Evolutionary conservation across 805 yeast species (phyloP), one percentile per base, ranked within the genome.

Genomic region (Nakazawaea molendinolei): DNA sequence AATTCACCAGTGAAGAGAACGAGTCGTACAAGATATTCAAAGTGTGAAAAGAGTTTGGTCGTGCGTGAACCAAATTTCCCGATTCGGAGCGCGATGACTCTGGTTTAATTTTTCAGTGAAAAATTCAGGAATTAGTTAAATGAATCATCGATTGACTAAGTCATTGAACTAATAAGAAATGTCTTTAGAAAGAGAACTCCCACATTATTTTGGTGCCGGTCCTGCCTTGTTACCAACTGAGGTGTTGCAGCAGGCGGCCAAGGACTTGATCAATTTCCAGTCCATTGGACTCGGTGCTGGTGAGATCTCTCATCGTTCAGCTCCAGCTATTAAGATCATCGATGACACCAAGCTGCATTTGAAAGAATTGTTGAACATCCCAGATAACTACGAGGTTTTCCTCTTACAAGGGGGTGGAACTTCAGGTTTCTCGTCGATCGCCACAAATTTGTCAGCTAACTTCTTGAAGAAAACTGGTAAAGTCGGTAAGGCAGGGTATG

Each of bases 401-500:
- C 92, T 90, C 63, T 60, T 90, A 62, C 99, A 92, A 65, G 97
- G 98, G 46, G 98, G 99, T 44, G 98, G 97, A 42, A 90, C 97
- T 35, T 82, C 87, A 21, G 97, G 96, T 5, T 92, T 92, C 49
- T 84, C 97, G 3, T 77, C 95, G 5, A 69, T 86, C 32, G 86
- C 86, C 8, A 76, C 89, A 49, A 90, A 89, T 56, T 56, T 92
- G 59, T 56, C 82, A 42, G 95, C 95, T 18, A 67, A 81, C 15
- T 75, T 73, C 58, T 51, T 52, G 14, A 76, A 75, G 46, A 78
- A 70, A 52, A 73, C 81, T 14, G 92, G 90, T 28, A 76, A 76
- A 49, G 69, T 66, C 41, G 96, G 95, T 36, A 76, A 69, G 45
- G 89, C 83, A 33, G 95, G 87, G 29, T 92, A 92, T 60, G 75